Evolutionary conservation across 176 grass and related monocot species (phyloP), one percentile per base, ranked within the genome.

Genomic region (Musa beccarii): DNA sequence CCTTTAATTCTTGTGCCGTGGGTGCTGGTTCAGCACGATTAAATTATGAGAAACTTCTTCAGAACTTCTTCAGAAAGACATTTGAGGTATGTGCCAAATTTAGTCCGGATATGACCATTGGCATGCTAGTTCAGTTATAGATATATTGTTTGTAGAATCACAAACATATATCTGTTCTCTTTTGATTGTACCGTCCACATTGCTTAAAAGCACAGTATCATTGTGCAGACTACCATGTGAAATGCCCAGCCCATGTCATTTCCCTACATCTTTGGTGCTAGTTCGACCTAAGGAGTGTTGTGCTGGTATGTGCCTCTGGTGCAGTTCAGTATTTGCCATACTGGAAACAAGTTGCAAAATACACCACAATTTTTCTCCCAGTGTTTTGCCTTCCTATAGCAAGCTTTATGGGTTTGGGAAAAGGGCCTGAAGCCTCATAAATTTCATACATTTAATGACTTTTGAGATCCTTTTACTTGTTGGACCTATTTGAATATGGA

Each of bases 11-110:
- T 77, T 73, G 34, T 80, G 87, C 87, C 76, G 84, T 92, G 71
- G 90, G 90, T 69, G 80, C 73, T 83, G 87, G 90, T 65, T 80
- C 76, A 75, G 83, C 84, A 78, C 78, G 82, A 72, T 59, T 54
- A 22, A 83, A 89, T 72, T 89, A 87, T 81, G 90, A 92, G 70
- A 92, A 92, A 71, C 79, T 82, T 78, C 79, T 92, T 73, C 73
- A 69, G 43, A 85, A 89, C 25, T 92, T 89, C 73, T 87, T 80
- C 73, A 87, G 77, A 84, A 87, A 89, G 62, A 55, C 87, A 85
- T 92, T 89, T 80, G 84, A 92, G 84, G 90, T 92, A 72, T 63
- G 14, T 1, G 11, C 17, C 24, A 79, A 11, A 34, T 50, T n/a
- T 64, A 79, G 59, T 74, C 62, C 28, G 66, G 23, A 51, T 63